Evolutionary conservation across 306 rosid species (phyloP).

Genomic region (Fagus crenata): DNA sequence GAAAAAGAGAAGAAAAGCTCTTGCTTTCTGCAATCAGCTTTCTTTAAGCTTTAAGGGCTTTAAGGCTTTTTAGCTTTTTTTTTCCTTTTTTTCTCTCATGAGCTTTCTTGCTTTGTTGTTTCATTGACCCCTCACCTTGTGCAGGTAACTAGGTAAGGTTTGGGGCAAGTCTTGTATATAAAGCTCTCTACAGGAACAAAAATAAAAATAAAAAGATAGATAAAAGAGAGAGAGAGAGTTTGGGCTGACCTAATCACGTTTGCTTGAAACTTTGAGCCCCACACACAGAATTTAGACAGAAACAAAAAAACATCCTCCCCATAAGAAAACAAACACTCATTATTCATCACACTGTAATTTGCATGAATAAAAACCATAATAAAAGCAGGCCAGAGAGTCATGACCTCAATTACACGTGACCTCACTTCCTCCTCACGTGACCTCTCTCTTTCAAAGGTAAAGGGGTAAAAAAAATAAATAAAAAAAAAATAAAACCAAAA

Average conservation of each 20-base stretch:
- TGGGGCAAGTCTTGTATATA: conserved; percentile 55
- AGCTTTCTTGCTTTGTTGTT: conserved; percentile 43
- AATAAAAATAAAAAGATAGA: neutral
- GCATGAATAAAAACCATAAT: conserved; percentile 40
- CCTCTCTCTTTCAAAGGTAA: neutral
- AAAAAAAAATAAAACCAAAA: neutral
- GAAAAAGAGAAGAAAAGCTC: conserved; percentile 36
- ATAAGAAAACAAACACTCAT: conserved; percentile 52
- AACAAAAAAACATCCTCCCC: conserved; percentile 59
- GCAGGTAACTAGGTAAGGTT: conserved; percentile 41
- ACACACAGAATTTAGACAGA: conserved; percentile 45
- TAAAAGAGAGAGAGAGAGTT: conserved; percentile 15
- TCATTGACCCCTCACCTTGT: conserved; percentile 73
- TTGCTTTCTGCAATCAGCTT: conserved; percentile 70
- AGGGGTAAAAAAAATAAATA: neutral
- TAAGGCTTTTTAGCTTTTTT: conserved; percentile 41
- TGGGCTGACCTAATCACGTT: conserved; percentile 38
- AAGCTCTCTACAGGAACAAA: conserved; percentile 34
- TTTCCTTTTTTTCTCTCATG: conserved; percentile 26
- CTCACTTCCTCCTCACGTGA: conserved; percentile 40
- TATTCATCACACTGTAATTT: conserved; percentile 53
- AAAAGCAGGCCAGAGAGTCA: conserved; percentile 25
- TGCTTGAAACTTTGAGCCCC: conserved; percentile 40
- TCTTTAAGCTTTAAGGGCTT: conserved; percentile 50
- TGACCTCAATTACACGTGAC: conserved; percentile 37